These are phyloP conservation scores for Brassica carinata DNA, from an alignment of 345 rosid species.

Conservation along the genomic window DNA sequence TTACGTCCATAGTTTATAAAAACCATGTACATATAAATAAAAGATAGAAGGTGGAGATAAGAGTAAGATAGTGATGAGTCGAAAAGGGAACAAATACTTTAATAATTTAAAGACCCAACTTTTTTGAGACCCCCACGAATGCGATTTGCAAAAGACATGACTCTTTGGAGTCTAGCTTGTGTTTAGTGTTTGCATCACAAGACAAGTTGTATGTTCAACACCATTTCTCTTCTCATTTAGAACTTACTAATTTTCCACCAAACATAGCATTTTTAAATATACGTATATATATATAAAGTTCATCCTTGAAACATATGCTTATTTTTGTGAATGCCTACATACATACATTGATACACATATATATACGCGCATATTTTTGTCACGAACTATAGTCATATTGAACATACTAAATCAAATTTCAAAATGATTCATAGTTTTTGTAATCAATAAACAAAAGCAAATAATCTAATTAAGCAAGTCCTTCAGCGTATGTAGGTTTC, in stretches of 20 bases:
- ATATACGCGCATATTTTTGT: background rate
- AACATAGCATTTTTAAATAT: background rate
- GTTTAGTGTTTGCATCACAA: constrained; percentile 33
- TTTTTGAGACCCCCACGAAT: constrained; percentile 35
- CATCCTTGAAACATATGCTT: background rate
- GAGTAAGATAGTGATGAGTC: constrained; percentile 34
- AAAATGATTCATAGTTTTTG: background rate
- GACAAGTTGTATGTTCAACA: constrained; percentile 27
- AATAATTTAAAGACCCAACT: constrained; percentile 29
- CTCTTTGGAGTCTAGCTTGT: constrained; percentile 38
- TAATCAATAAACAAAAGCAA: background rate
- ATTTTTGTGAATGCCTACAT: background rate
- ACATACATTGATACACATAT: background rate
- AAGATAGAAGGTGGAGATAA: constrained; percentile 21
- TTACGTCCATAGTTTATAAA: constrained; percentile 7
- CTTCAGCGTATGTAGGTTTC: too few relatives aligned
- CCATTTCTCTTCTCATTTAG: constrained; percentile 16
- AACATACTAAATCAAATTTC: background rate
- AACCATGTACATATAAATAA: background rate
- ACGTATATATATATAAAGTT: too few relatives aligned
- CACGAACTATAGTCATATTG: background rate
- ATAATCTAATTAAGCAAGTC: background rate
- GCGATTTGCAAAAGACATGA: constrained; percentile 33
- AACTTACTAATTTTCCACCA: background rate
- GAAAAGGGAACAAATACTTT: constrained; percentile 28